phyloP scores from a whole-genome alignment of 2,329 filamentous ascomycete species.

The Aspergillus neoniger region DNA sequence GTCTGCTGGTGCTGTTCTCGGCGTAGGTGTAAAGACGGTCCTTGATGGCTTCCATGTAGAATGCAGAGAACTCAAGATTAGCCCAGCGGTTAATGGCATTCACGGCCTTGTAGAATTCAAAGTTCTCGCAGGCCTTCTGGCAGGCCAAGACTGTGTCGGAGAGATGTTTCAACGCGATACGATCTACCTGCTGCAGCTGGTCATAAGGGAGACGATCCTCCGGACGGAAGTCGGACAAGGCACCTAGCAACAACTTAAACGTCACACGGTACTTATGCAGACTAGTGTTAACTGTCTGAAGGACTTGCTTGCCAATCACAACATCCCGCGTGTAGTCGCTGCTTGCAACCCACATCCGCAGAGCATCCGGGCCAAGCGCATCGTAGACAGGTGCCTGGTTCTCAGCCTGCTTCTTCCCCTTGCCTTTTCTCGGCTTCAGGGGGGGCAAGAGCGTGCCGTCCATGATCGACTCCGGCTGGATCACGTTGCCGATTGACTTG shows the following conservation, averaged over 20 bases:
- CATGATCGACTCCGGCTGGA: slow-evolving; percentile 81
- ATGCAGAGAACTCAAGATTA: slow-evolving; percentile 79
- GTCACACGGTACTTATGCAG: slow-evolving; percentile 87
- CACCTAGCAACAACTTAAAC: slow-evolving; percentile 86
- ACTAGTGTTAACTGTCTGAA: slow-evolving; percentile 73
- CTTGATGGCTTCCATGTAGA: slow-evolving; percentile 92
- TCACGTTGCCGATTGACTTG: slow-evolving; percentile 89
- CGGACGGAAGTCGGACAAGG: slow-evolving; percentile 60
- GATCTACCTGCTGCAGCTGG: slow-evolving; percentile 64
- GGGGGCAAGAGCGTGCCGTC: slow-evolving; percentile 75
- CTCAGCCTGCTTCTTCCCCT: slow-evolving; percentile 48
- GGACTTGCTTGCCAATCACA: slow-evolving; percentile 73
- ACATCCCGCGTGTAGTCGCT: slow-evolving; percentile 91
- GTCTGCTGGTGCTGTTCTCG: slow-evolving; percentile 62
- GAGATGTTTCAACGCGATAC: slow-evolving; percentile 76
- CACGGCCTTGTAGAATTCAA: slow-evolving; percentile 81
- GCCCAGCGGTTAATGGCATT: slow-evolving; percentile 78
- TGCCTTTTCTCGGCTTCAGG: slow-evolving; percentile 63
- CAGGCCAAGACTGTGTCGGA: slow-evolving; percentile 66
- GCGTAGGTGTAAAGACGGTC: slow-evolving; percentile 87
- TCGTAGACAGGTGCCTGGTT: slow-evolving; percentile 55
- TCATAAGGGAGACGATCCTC: slow-evolving; percentile 40
- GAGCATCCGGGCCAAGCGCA: slow-evolving; percentile 78
- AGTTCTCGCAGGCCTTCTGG: slow-evolving; percentile 64
- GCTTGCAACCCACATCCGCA: slow-evolving; percentile 88